Conservation (phyloP, 2,329 filamentous ascomycete genomes). For the Metarhizium sp. region DNA sequence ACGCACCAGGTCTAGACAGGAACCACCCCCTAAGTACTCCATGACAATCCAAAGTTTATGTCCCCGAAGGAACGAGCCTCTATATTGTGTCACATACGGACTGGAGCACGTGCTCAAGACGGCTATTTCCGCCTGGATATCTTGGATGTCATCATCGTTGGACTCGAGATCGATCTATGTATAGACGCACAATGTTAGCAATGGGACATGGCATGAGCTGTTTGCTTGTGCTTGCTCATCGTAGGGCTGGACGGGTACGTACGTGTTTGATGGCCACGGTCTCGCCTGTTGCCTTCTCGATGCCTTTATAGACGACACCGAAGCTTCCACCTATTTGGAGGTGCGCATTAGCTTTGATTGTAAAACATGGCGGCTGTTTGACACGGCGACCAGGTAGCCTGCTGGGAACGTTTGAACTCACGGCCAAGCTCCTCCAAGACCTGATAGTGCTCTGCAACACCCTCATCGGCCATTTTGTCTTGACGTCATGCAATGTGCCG, state of each 20-base stretch:
- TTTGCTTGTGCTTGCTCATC: neutral
- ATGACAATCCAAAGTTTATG: slow-evolving; percentile 99
- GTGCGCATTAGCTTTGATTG: neutral
- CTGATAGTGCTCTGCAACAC: slow-evolving; percentile 80
- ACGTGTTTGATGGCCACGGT: slow-evolving; percentile 96
- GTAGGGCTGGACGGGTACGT: slow-evolving; percentile 25
- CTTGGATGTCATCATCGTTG: slow-evolving; percentile 95
- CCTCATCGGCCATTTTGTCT: slow-evolving; percentile 45
- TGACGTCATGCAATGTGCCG: slow-evolving; percentile 14
- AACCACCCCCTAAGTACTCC: slow-evolving; percentile 94
- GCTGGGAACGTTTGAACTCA: slow-evolving; percentile 38
- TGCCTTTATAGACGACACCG: slow-evolving; percentile 92
- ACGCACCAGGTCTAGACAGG: slow-evolving; percentile 81
- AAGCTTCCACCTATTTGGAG: slow-evolving; percentile 73
- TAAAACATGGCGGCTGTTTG: neutral
- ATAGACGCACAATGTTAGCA: neutral
- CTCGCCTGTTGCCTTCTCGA: slow-evolving; percentile 82
- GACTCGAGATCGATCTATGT: slow-evolving; percentile 92
- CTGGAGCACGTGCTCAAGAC: slow-evolving; percentile 92
- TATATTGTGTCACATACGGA: slow-evolving; percentile 91
- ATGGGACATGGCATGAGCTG: neutral
- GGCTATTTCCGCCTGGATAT: slow-evolving; percentile 95
- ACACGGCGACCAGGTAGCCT: neutral
- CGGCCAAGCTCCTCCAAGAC: slow-evolving; percentile 94
- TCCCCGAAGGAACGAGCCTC: slow-evolving; percentile 88